Conservation (phyloP, 2,329 filamentous ascomycete genomes). For the Tolypocladium pustulatum region DNA sequence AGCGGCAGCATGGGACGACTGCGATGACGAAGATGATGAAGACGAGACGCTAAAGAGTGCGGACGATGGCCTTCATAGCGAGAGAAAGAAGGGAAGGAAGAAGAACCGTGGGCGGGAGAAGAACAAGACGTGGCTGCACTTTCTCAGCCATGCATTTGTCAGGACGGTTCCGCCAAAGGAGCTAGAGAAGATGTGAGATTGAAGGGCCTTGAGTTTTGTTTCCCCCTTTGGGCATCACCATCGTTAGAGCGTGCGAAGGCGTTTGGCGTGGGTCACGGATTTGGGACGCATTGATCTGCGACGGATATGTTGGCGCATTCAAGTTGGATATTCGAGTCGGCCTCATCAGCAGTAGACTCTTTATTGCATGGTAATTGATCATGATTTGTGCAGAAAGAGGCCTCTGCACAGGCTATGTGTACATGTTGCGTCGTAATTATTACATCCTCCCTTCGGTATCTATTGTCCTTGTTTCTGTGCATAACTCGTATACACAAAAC, state of each 20-base stretch:
- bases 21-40: constrained; percentile 15
- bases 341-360: neutral
- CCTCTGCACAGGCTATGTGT: neutral
- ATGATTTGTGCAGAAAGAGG: neutral
- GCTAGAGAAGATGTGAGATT: constrained; percentile 36
- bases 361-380: neutral
- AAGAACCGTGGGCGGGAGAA: constrained; percentile 42
- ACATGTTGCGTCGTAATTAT: neutral
- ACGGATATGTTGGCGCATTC: neutral
- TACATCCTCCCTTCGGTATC: neutral
- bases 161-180: constrained; percentile 58
- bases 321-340: neutral
- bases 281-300: neutral
- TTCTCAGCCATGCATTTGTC: constrained; percentile 71
- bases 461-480: neutral
- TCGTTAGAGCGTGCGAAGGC: constrained; percentile 3
- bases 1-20: constrained; percentile 10
- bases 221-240: neutral
- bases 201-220: neutral
- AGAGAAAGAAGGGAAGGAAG: constrained; percentile 34
- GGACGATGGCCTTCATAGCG: constrained; percentile 22
- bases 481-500: neutral
- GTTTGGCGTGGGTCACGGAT: neutral
- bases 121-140: constrained; percentile 67
- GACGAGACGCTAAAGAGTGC: constrained; percentile 8